Percentiles rank a stretch among this genome's conserved stretches.
Evolutionary conservation across 2,329 filamentous ascomycete species (phyloP).

Genomic region (Graphilbum ipis-grandicollis): DNA sequence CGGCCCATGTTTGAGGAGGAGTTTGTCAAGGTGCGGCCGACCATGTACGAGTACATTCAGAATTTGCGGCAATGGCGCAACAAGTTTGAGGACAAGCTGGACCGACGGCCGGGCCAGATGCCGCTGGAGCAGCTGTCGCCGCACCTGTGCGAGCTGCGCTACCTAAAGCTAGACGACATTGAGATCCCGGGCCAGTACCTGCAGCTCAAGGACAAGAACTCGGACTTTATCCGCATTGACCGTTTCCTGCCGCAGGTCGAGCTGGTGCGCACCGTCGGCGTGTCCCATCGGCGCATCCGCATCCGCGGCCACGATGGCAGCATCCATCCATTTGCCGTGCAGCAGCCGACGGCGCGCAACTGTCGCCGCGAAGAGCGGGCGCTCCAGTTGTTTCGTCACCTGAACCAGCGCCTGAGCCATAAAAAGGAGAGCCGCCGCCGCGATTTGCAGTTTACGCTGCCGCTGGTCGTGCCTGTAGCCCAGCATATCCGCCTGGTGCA

Average conservation of each 20-base stretch:
- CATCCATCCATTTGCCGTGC: slow-evolving; percentile 89
- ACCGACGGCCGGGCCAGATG: slow-evolving; percentile 56
- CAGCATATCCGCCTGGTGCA: slow-evolving; percentile 91
- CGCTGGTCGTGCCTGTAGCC: slow-evolving; percentile 86
- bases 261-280: slow-evolving; percentile 73
- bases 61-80: slow-evolving; percentile 92
- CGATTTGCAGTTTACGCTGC: slow-evolving; percentile 90
- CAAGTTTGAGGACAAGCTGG: slow-evolving; percentile 94
- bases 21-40: slow-evolving; percentile 87
- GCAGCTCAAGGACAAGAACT: slow-evolving; percentile 96
- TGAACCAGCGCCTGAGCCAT: slow-evolving; percentile 81
- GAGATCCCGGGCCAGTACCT: slow-evolving; percentile 95
- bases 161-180: slow-evolving; percentile 96
- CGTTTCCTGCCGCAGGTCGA: slow-evolving; percentile 92
- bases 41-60: slow-evolving; percentile 97
- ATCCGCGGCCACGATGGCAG: slow-evolving; percentile 97
- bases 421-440: slow-evolving; percentile 89
- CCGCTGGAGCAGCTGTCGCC: slow-evolving; percentile 76
- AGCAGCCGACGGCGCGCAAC: slow-evolving; percentile 84
- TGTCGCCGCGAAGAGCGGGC: slow-evolving; percentile 91
- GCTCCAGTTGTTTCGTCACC: slow-evolving; percentile 87
- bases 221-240: slow-evolving; percentile 94
- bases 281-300: slow-evolving; percentile 82
- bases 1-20: slow-evolving; percentile 95
- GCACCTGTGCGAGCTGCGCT: slow-evolving; percentile 88